A percentile compares a stretch with the other conserved stretches of the same genome.
These are phyloP conservation scores for Monosporascus sp. DNA, from an alignment of 2,329 filamentous ascomycete species.

Conservation along the genomic window DNA sequence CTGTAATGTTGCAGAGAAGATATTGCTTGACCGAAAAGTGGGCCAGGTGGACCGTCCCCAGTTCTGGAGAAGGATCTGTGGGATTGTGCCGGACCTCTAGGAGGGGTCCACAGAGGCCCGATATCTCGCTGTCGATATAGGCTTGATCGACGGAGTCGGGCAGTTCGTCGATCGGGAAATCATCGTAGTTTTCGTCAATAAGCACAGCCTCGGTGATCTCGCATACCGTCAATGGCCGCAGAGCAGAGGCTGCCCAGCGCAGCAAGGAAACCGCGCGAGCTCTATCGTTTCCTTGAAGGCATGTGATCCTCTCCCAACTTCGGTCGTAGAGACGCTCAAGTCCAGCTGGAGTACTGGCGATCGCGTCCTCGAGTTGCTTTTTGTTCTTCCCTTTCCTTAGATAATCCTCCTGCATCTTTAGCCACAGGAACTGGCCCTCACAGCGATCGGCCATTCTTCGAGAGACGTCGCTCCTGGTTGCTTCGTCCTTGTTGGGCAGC, in stretches of 20 bases:
- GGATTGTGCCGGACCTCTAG: conserved; percentile 1
- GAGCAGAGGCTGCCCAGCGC: conserved; percentile 23
- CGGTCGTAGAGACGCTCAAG: conserved; percentile 26
- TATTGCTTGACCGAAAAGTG: conserved; percentile 6
- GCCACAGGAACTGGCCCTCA: conserved; percentile 30
- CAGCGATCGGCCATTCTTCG: conserved; percentile 19
- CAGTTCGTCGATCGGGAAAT: conserved; percentile 4
- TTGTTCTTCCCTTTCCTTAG: conserved; percentile 20
- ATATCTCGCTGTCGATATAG: conserved; percentile 7
- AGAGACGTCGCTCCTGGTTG: conserved; percentile 12
- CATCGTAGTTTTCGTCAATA: neutral
- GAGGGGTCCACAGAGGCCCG: conserved; percentile 8
- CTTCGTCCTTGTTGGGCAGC: conserved; percentile 19
- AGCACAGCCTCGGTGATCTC: conserved; percentile 8
- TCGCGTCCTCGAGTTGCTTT: conserved; percentile 21
- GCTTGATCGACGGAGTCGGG: conserved; percentile 5
- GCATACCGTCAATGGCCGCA: conserved; percentile 5
- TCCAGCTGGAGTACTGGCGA: conserved; percentile 21
- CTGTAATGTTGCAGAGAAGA: too few species aligned
- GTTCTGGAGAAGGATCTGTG: neutral
- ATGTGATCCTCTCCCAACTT: conserved; percentile 21
- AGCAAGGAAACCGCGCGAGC: conserved; percentile 23
- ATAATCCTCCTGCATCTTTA: conserved; percentile 23
- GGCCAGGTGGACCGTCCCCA: conserved; percentile 6
- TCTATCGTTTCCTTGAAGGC: conserved; percentile 6